phyloP scores from a whole-genome alignment of 805 yeast genomes.

The Candida tibetensis region DNA sequence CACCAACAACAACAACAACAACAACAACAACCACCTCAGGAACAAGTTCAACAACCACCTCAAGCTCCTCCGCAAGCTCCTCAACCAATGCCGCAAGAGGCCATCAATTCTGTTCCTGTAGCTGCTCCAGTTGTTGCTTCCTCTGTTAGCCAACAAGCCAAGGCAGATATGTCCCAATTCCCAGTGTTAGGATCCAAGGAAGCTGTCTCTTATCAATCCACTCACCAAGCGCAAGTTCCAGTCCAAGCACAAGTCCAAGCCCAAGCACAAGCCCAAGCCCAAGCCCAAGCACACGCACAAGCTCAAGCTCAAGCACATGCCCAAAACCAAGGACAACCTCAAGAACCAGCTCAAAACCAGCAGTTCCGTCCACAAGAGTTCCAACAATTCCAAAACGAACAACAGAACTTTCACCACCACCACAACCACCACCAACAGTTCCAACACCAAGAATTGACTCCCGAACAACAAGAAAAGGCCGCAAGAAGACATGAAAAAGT shows the following conservation, averaged over 20 bases:
- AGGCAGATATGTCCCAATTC: slow-evolving; percentile 44
- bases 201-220: slow-evolving; percentile 13
- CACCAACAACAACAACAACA: slow-evolving; percentile 11
- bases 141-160: slow-evolving; percentile 3
- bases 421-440: slow-evolving; percentile 22
- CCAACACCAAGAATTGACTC: slow-evolving; percentile 45
- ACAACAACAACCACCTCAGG: slow-evolving; percentile 11
- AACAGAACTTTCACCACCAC: slow-evolving; percentile 25
- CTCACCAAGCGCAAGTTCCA: background rate
- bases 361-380: slow-evolving; percentile 14
- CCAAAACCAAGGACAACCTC: slow-evolving; percentile 17
- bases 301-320: background rate
- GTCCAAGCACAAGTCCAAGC: background rate
- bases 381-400: slow-evolving; percentile 13
- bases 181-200: slow-evolving; percentile 54
- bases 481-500: slow-evolving; percentile 73
- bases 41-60: slow-evolving; percentile 15
- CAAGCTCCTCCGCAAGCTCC: slow-evolving; percentile 9
- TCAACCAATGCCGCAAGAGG: slow-evolving; percentile 7
- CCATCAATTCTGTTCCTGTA: background rate
- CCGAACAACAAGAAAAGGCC: slow-evolving; percentile 69
- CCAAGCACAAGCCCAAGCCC: slow-evolving; percentile 12
- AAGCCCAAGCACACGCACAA: slow-evolving; percentile 16
- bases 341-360: slow-evolving; percentile 23
- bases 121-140: background rate